phyloP scores from a whole-genome alignment of 441 rosid species.

The Macaranga tanarius region DNA sequence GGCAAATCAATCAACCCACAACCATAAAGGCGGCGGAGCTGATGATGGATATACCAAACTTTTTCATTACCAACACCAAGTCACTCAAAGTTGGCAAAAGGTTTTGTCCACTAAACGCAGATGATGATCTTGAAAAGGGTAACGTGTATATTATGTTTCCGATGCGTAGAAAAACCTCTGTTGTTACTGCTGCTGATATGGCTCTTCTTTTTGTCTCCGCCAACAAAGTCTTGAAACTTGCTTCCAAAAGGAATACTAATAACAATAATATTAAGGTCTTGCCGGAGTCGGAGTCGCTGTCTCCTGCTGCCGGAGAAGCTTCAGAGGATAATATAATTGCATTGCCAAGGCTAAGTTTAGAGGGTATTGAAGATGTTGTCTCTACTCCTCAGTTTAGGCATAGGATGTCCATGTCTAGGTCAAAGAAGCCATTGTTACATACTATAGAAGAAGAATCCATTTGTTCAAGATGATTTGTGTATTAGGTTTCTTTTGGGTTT shows the following conservation, averaged over 20 bases:
- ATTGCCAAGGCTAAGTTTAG: slow-evolving; percentile 47
- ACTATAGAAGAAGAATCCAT: slow-evolving; percentile 57
- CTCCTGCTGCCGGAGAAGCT: background rate
- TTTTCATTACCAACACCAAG: slow-evolving; percentile 52
- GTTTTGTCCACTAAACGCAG: slow-evolving; percentile 57
- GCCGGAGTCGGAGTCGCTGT: slow-evolving; percentile 33
- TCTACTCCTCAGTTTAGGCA: slow-evolving; percentile 49
- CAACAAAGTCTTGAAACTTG: slow-evolving; percentile 35
- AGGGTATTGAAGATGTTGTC: slow-evolving; percentile 53
- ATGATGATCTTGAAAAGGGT: slow-evolving; percentile 50
- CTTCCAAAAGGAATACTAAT: slow-evolving; percentile 29
- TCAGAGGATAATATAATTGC: background rate
- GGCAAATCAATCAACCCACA: slow-evolving; percentile 32
- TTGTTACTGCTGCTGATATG: slow-evolving; percentile 51
- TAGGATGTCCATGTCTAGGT: slow-evolving; percentile 59
- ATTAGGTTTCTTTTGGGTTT: background rate
- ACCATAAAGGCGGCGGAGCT: slow-evolving; percentile 67
- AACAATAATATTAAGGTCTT: slow-evolving; percentile 24
- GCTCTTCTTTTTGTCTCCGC: slow-evolving; percentile 42
- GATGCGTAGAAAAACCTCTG: slow-evolving; percentile 54
- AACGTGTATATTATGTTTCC: slow-evolving; percentile 60
- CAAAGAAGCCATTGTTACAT: slow-evolving; percentile 69
- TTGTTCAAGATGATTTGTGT: slow-evolving; percentile 12
- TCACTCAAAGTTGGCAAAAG: slow-evolving; percentile 54
- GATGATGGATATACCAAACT: slow-evolving; percentile 72